Evolutionary conservation across 352 stramenopile genomes (phyloP).

Genomic region (Phytophthora foliorum): DNA sequence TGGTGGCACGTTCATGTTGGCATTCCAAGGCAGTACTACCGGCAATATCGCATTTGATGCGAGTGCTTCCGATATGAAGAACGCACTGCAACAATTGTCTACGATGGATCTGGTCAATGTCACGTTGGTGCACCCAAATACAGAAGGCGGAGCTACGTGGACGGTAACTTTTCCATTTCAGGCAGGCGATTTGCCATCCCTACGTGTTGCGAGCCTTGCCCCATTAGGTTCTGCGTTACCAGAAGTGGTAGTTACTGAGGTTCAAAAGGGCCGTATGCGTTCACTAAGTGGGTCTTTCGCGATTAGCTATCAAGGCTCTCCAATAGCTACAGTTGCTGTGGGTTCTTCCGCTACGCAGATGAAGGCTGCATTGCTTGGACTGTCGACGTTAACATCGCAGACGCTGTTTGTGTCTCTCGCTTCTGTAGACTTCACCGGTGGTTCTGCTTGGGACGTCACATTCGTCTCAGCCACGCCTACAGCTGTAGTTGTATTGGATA

Average conservation of each 20-base stretch:
- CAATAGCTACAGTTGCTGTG: neutral
- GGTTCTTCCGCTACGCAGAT: neutral
- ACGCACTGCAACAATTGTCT: constrained; percentile 13
- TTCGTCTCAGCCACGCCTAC: neutral
- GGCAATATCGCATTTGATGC: neutral
- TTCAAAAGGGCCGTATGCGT: neutral
- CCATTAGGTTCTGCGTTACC: neutral
- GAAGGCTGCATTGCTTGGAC: neutral
- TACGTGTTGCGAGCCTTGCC: constrained; percentile 18
- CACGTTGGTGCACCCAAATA: constrained; percentile 24
- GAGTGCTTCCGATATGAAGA: neutral
- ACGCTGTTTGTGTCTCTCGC: neutral
- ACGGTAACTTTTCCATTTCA: constrained; percentile 46
- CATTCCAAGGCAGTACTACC: neutral
- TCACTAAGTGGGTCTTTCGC: neutral
- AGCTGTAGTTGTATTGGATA: neutral
- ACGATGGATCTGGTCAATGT: constrained; percentile 44
- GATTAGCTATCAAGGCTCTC: neutral
- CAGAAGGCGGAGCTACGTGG: constrained; percentile 42
- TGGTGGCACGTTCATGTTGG: neutral
- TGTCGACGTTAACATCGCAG: neutral
- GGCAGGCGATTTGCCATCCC: constrained; percentile 27
- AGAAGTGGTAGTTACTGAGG: neutral
- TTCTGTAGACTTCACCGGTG: neutral
- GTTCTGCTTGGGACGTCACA: neutral